phyloP scores from a whole-genome alignment of 208 protist species.

The Acanthamoeba culbertsoni region DNA sequence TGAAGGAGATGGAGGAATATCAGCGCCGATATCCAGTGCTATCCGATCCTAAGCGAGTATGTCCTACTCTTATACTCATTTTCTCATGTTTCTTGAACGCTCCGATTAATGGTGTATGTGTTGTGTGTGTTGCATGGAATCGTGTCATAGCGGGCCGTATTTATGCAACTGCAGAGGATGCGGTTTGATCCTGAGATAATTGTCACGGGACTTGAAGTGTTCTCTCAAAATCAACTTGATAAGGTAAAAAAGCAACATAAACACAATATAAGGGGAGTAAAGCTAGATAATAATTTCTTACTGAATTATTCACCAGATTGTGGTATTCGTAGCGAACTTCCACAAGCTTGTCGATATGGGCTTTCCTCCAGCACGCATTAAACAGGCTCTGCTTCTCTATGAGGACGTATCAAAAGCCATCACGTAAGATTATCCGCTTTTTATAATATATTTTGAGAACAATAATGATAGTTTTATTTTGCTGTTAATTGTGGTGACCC shows the following conservation, averaged over 20 bases:
- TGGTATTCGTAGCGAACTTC: conserved; percentile 45
- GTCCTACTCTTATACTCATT: neutral
- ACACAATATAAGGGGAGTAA: no score
- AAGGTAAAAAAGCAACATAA: neutral
- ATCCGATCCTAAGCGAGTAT: conserved; percentile 4
- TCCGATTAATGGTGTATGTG: neutral
- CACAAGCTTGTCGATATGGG: conserved; percentile 48
- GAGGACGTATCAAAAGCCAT: conserved; percentile 33
- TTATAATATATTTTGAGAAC: no score
- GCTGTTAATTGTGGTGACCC: neutral
- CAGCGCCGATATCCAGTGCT: neutral
- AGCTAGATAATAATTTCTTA: no score
- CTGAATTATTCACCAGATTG: neutral
- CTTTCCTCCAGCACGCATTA: neutral
- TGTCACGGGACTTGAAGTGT: neutral
- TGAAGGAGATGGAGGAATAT: neutral
- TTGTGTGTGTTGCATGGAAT: no score
- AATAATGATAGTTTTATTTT: no score
- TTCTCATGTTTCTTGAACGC: neutral
- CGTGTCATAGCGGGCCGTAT: conserved; percentile 1
- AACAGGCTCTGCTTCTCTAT: conserved; percentile 35
- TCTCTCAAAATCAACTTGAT: neutral
- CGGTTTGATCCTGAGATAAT: conserved; percentile 48
- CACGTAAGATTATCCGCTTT: neutral
- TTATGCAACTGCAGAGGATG: conserved; percentile 32